Evolutionary conservation across 2,329 filamentous ascomycete species (phyloP).

Genomic region (Pseudogymnoascus pannorum): DNA sequence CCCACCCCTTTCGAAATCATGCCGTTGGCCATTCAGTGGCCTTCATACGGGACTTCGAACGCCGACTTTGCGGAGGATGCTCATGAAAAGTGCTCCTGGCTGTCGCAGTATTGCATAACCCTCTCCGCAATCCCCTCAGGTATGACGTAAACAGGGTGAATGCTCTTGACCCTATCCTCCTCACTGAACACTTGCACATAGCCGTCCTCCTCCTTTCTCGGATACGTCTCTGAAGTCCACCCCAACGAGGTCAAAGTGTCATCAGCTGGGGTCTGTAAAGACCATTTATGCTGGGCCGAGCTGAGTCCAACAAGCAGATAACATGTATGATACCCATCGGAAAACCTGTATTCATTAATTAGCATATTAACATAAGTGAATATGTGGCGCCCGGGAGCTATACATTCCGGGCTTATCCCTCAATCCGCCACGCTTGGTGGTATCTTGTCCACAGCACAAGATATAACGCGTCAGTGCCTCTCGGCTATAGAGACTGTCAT

Average conservation of each 20-base stretch:
- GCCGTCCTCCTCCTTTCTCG: conserved; percentile 26
- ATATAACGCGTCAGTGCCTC: conserved; percentile 86
- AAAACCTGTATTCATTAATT: conserved; percentile 42
- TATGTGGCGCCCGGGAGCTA: conserved; percentile 16
- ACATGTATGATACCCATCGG: conserved; percentile 88
- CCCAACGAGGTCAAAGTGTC: conserved; percentile 28
- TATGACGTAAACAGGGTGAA: conserved; percentile 82
- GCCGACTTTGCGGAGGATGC: neutral
- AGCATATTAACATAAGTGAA: conserved; percentile 4
- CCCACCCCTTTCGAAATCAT: conserved; percentile 3
- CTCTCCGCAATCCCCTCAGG: conserved; percentile 47
- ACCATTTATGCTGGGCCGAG: conserved; percentile 66
- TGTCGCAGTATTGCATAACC: conserved; percentile 24
- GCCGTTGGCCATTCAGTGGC: neutral
- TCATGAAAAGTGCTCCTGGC: conserved; percentile 23
- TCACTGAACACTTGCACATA: conserved; percentile 61
- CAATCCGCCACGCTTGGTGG: conserved; percentile 65
- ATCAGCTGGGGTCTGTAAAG: conserved; percentile 30
- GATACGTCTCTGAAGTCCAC: conserved; percentile 38
- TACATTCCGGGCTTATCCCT: conserved; percentile 90
- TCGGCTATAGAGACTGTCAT: conserved; percentile 62
- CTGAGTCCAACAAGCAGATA: conserved; percentile 85
- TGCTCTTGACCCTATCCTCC: conserved; percentile 58
- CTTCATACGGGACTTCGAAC: neutral
- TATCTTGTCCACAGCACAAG: conserved; percentile 76